Evolutionary conservation across 2,329 filamentous ascomycete species (phyloP), one percentile per base, ranked within the genome.

Genomic region (Colletotrichum camelliae): DNA sequence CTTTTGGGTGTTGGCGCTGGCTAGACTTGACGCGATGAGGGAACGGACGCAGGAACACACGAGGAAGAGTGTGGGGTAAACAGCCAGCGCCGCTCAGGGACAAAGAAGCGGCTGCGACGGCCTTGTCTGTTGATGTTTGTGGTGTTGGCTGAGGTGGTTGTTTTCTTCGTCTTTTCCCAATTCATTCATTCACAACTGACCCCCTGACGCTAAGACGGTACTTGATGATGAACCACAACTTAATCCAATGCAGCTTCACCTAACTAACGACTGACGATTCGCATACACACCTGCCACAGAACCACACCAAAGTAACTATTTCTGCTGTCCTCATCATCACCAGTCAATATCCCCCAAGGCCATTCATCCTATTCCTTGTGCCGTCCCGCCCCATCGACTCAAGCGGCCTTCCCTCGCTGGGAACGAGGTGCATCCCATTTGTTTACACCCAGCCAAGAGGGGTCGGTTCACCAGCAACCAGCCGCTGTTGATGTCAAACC

Each of bases 381-480:
- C 33, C 33, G 33, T 35, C n/a, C 18, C 39, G 39, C n/a, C 39
- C 5, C n/a, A 48, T 48, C 43, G 43, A 4, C 43, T 48, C 43
- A n/a, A n/a, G 10, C 43, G n/a, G 43, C 10, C 10, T 52, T 52
- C 43, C 43, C n/a, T 58, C 24, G 29, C 27, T 58, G 55, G 55
- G 15, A 18, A 18, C 55, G 27, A 27, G 55, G 57, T 61, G 24
- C 27, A 33, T 15, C 37, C 68, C 61, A 72, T 27, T 52, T 75
- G 74, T 73, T 75, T 69, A 75, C 43, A 55, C 62, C 27, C 52
- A 67, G 61, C 37, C 61, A 70, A 73, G 74, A 73, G 74, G 64
- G 58, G 65, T 60, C 24, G 70, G 70, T 74, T 76, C 74, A 76
- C 74, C 70, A 74, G 74, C 74, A 76, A 76, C 74, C 74, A 60